Base-by-base conservation (phyloP, 371 early-diverging fungal species). In the Rhizopus sp. region DNA sequence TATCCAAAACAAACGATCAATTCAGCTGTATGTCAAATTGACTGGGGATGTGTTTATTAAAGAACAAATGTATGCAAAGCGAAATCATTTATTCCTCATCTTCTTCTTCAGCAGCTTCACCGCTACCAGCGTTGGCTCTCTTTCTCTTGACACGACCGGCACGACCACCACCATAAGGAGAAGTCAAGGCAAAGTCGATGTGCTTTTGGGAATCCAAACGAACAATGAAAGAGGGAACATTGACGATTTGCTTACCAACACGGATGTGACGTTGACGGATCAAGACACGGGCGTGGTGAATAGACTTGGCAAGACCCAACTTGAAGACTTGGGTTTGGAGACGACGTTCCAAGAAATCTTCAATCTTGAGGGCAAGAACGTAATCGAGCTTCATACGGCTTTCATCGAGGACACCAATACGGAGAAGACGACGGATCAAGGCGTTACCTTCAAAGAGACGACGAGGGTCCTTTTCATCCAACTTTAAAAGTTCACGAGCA, bases 311-410 rank as follows among this genome's bases (percentile, higher is more conserved):
- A 56, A 99, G 83, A 60, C 99, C 99, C 56, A 90, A 84, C 89
- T 95, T 93, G 91, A 95, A 96, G 64, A 99, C 98, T 84, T 94
- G 95, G 72, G 97, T 95, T 84, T 99, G 99, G 65, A 99, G 92
- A 70, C 99, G 92, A 68, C 99, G 92, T 82, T 98, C 98, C 84
- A 99, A 85, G 83, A 99, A 98, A 73, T 96, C 93, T 82, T 95
- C 96, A 70, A 97, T 87, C 82, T 94, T 95, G 63, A 99, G 89
- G 72, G 93, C 95, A 64, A 99, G 82, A 63, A 98, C 97, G 87
- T 96, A 97, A 87, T 99, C 99, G 70, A 99, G 92, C 87, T 94
- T 93, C 81, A 93, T 91, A 84, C 93, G 96, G 78, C 87, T 77
- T 76, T 96, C 96, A 77, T 93, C 93, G 70, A 99, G 87, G 75